Evolutionary conservation across 371 early-diverging fungal species (phyloP).

Genomic region (Dinochytrium kinnereticum): DNA sequence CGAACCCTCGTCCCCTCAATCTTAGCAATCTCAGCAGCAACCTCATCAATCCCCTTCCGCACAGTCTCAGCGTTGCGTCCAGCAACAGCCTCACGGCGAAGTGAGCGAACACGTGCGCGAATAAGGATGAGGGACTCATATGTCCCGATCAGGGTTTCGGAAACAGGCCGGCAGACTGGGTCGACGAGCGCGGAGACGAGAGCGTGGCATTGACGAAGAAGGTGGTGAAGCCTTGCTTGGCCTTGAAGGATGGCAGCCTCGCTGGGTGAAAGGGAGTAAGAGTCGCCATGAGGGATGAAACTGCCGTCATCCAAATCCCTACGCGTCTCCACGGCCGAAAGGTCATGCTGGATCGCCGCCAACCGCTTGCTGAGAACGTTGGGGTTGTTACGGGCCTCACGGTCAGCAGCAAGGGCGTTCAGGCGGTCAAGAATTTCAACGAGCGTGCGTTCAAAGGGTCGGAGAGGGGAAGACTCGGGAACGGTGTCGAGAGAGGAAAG

Average conservation of each 20-base stretch:
- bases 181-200: conserved; percentile 27
- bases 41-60: conserved; percentile 21
- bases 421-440: conserved; percentile 26
- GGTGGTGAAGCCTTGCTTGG: conserved; percentile 32
- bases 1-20: conserved; percentile 23
- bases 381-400: conserved; percentile 16
- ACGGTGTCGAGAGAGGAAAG: conserved; percentile 29
- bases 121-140: conserved; percentile 33
- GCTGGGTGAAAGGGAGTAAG: neutral
- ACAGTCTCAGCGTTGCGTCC: conserved; percentile 3
- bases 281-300: conserved; percentile 26
- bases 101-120: conserved; percentile 19
- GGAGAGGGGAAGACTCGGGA: conserved; percentile 18
- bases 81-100: conserved; percentile 6
- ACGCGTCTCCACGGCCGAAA: conserved; percentile 16
- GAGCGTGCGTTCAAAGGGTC: conserved; percentile 22
- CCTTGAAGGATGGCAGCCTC: conserved; percentile 33
- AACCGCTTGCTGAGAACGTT: conserved; percentile 16
- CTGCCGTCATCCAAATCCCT: conserved; percentile 22
- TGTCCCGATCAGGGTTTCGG: conserved; percentile 27
- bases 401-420: conserved; percentile 4
- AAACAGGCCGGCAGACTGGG: conserved; percentile 32
- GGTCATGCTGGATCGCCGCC: conserved; percentile 19
- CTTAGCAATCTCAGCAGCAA: neutral
- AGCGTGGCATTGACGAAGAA: conserved; percentile 28